These are phyloP conservation scores for Beauveria asiatica DNA, from an alignment of 2,329 filamentous ascomycete species.

Conservation along the genomic window DNA sequence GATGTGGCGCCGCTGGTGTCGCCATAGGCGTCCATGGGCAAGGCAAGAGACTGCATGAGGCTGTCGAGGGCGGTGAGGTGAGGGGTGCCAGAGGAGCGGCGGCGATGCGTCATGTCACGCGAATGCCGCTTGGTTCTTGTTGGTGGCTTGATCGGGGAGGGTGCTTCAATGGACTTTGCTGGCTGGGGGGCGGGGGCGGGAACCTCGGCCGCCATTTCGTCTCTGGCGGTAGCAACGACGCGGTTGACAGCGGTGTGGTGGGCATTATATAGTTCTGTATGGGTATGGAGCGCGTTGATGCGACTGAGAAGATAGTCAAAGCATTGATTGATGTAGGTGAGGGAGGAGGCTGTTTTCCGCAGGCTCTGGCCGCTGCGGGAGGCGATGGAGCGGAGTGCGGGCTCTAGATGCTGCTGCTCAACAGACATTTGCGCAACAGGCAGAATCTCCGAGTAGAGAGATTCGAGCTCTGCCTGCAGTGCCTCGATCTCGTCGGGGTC, in stretches of 20 bases:
- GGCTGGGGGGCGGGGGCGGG: constrained; percentile 10
- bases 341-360: constrained; percentile 36
- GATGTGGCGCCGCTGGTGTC: constrained; percentile 15
- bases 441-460: constrained; percentile 59
- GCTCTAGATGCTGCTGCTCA: constrained; percentile 57
- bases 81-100: constrained; percentile 28
- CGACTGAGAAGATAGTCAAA: constrained; percentile 42
- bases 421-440: constrained; percentile 64
- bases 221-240: constrained; percentile 34
- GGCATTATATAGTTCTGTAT: constrained; percentile 36
- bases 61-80: constrained; percentile 35
- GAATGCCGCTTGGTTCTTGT: constrained; percentile 17
- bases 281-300: constrained; percentile 31
- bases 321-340: constrained; percentile 45
- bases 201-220: constrained; percentile 31
- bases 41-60: constrained; percentile 39
- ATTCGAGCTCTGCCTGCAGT: constrained; percentile 58
- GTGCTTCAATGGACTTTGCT: not conserved
- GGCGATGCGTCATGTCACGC: constrained; percentile 15
- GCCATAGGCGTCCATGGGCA: constrained; percentile 30
- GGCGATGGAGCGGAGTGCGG: constrained; percentile 41
- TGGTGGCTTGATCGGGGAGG: constrained; percentile 28
- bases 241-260: constrained; percentile 33
- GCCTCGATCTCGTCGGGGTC: constrained; percentile 36
- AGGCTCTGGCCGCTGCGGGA: constrained; percentile 35